Base-by-base conservation (phyloP, 2,329 filamentous ascomycete genomes). In the Cladophialophora immunda region DNA sequence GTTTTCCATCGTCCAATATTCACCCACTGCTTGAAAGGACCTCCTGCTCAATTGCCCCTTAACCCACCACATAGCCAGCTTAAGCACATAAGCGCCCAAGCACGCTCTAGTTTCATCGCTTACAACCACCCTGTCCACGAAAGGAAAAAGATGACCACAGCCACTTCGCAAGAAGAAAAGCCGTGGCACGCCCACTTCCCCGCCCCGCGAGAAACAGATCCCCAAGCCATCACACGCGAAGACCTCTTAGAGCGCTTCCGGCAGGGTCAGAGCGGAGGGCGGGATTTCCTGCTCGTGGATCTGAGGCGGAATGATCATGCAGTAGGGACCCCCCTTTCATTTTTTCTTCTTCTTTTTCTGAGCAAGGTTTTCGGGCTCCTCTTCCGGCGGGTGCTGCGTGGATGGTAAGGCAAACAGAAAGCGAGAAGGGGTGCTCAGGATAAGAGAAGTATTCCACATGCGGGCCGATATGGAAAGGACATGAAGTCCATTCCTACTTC, bases 291-390 rank as follows among this genome's bases (percentile, higher is more conserved):
- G 0, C 73, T 84, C 8, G 76, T 85, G 11, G 83, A 85, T 70
- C 71, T 85, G 29, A 80, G 83, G 45, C 75, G 81, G 17, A 77
- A 71, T 3, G 82, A 85, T 69, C 78, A 79, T 68, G 80, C 82
- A 77, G 82, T 84, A 75, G 9, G 73, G 27, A 34, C 19, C 41
- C 45, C 41, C 13, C 36, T n/a, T 41, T 41, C 17, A 11, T 17
- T 41, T 13, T 25, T 50, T 2, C 27, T 58, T 6, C 54, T n/a
- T 36, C 11, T 27, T 58, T 22, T 25, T 22, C 34, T 13, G 13
- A 11, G 54, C 53, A 45, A 45, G 17, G 29, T 34, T 47, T n/a
- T 5, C 30, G 41, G 62, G 9, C 32, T n/a, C 34, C 4, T 13
- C 15, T 38, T 38, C 34, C 34, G 34, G 34, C 13, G 34, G 34